Evolutionary conservation across 768 basidiomycete genomes (phyloP).

Genomic region (Russula lepida): DNA sequence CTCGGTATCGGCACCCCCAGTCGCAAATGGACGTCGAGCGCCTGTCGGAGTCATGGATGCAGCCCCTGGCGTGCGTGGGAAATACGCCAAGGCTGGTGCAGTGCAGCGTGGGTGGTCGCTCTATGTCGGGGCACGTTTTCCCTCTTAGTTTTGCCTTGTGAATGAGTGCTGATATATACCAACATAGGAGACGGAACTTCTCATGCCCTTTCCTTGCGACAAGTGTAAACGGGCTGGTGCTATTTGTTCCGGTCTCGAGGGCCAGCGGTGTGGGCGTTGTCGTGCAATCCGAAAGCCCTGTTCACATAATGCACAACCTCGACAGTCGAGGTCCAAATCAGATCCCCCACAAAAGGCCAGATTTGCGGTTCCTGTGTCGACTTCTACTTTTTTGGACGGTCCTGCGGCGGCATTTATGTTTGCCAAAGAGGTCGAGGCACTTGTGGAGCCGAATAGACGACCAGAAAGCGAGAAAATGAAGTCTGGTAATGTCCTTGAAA

Average conservation of each 20-base stretch:
- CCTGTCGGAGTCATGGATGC: background rate
- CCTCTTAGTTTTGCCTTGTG: background rate
- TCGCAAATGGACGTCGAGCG: background rate
- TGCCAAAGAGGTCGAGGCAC: background rate
- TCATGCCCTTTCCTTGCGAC: constrained; percentile 4
- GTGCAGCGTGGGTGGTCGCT: constrained; percentile 10
- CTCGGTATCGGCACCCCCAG: background rate
- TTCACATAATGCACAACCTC: constrained; percentile 1
- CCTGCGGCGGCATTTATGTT: background rate
- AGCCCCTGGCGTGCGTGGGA: constrained; percentile 2
- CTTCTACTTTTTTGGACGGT: background rate
- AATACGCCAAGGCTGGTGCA: constrained; percentile 7
- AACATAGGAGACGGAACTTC: constrained; percentile 6
- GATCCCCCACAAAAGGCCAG: background rate
- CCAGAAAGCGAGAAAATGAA: background rate
- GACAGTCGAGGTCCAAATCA: background rate
- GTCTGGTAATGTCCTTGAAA: background rate
- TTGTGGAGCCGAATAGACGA: background rate
- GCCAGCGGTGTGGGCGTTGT: constrained; percentile 10
- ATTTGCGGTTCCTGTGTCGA: background rate
- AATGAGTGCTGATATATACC: background rate
- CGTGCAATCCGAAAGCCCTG: constrained; percentile 6
- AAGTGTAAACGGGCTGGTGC: constrained; percentile 5
- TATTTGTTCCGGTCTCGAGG: constrained; percentile 5
- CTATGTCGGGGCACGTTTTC: constrained; percentile 6